A percentile compares a stretch with the other conserved stretches of the same genome.
phyloP scores from a whole-genome alignment of 331 rosid genomes.

The Prunus yedoensis region DNA sequence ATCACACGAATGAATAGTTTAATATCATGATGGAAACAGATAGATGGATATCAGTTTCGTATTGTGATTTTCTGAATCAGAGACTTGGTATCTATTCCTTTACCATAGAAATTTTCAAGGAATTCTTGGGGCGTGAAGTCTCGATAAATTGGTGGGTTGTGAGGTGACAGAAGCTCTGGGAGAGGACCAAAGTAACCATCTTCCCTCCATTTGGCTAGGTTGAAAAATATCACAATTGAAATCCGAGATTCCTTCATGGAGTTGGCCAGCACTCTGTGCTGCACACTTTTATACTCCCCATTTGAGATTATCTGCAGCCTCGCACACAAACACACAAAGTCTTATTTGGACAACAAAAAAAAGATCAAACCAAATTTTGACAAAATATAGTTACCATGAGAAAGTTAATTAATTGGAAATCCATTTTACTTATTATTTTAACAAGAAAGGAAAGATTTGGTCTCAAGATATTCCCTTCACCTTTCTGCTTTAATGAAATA shows the following conservation, averaged over 20 bases:
- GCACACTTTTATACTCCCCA: slow-evolving; percentile 19
- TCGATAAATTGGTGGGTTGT: slow-evolving; percentile 33
- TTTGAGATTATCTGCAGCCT: slow-evolving; percentile 22
- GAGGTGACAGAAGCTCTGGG: slow-evolving; percentile 31
- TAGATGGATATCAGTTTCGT: not conserved
- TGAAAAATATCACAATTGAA: slow-evolving; percentile 28
- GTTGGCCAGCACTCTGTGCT: slow-evolving; percentile 36
- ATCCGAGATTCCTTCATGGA: slow-evolving; percentile 30
- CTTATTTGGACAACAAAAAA: not conserved
- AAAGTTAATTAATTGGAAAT: too few relatives aligned
- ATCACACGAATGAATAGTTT: too few relatives aligned
- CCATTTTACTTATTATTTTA: not conserved
- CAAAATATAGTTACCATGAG: not conserved
- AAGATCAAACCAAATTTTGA: not conserved
- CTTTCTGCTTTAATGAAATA: too few relatives aligned
- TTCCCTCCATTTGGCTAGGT: slow-evolving; percentile 21
- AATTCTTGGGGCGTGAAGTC: slow-evolving; percentile 30
- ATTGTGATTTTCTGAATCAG: slow-evolving; percentile 21
- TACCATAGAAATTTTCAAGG: slow-evolving; percentile 18
- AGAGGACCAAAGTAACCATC: slow-evolving; percentile 31
- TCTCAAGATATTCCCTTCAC: not conserved
- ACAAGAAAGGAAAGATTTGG: not conserved
- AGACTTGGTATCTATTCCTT: slow-evolving; percentile 35
- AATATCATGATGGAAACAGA: too few relatives aligned
- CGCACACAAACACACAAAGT: not conserved